These are phyloP conservation scores for Triticum turgidum DNA, from an alignment of 176 grass and related monocot species.

Conservation along the genomic window DNA sequence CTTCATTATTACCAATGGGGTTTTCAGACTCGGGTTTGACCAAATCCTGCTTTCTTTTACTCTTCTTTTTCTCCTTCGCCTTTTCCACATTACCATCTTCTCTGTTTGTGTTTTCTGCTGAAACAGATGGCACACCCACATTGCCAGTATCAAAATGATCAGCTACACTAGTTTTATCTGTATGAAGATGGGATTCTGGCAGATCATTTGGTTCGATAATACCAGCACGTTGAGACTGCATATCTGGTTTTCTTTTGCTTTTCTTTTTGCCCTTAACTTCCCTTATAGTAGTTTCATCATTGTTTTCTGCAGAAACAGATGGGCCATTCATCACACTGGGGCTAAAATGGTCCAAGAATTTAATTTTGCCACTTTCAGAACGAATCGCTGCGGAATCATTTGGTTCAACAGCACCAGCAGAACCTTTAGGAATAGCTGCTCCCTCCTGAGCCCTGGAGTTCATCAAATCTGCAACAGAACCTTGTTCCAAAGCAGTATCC, in stretches of 20 bases:
- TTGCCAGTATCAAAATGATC: conserved; percentile 27
- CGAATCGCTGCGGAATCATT: background rate
- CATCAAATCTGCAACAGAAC: conserved; percentile 29
- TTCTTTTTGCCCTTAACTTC: conserved; percentile 46
- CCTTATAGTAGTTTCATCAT: conserved; percentile 30
- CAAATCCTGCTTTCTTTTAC: conserved; percentile 36
- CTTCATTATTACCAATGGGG: conserved; percentile 12
- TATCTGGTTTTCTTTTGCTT: conserved; percentile 46
- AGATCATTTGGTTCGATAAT: conserved; percentile 28
- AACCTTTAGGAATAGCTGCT: conserved; percentile 30
- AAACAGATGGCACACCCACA: conserved; percentile 30
- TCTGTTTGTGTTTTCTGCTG: conserved; percentile 16
- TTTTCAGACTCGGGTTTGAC: conserved; percentile 11
- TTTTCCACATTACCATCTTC: conserved; percentile 43
- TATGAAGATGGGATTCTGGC: conserved; percentile 16
- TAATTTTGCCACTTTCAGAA: conserved; percentile 31
- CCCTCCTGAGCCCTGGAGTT: conserved; percentile 1
- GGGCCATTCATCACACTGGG: conserved; percentile 15
- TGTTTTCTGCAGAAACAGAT: conserved; percentile 31
- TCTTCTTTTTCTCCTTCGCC: conserved; percentile 47
- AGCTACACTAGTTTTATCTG: conserved; percentile 34
- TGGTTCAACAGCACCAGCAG: conserved; percentile 32
- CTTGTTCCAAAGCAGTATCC: conserved; percentile 27
- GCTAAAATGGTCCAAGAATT: conserved; percentile 47
- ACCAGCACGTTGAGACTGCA: conserved; percentile 12